Evolutionary conservation across 192 early-diverging fungal genomes (phyloP), one percentile per base, ranked within the genome.

Genomic region (Podila epicladia): DNA sequence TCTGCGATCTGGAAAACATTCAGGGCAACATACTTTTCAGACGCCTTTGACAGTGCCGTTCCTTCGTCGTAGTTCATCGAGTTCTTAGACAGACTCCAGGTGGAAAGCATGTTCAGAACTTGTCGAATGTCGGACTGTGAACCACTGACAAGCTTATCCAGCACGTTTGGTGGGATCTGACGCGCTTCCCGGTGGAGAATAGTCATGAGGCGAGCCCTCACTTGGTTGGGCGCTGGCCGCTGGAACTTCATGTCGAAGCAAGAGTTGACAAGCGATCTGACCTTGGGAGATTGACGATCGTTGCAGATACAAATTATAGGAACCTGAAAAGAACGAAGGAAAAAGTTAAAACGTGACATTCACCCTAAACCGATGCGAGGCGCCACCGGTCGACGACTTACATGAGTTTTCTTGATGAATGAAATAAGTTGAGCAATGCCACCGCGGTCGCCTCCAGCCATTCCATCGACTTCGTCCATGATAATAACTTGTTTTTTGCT

Each of bases 381-480:
- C 28, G 15, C 12, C 37, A 38, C 6, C 64, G 31, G 6, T 4
- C 24, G 19, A n/a, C 24, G 8, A 61, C 49, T 62, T 76, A 92
- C 93, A 74, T 94, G 89, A 7, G 95, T 92, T 64, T 93, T 96
- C 75, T 95, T 97, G 64, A 99, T 95, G 55, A 99, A 76, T 64
- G 92, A 82, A 61, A 96, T 96, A 62, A 99, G 85, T 79, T 98
- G 96, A 0, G 90, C 89, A 5, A 83, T 85, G 32, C 98, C 98
- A 51, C 97, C 98, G 41, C 97, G 90, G 82, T 99, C 98, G 26
- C 97, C 97, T 41, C 90, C 93, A 8, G 96, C 95, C 98, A 99
- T 99, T 35, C 98, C 98, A 82, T 99, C 98, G 1, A 98, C 96
- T 79, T 99, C 98, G 85, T 99, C 98, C 98, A 99, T 99, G 51